Evolutionary conservation across 768 basidiomycete genomes (phyloP), one percentile per base, ranked within the genome.

Genomic region (Suillus subluteus): DNA sequence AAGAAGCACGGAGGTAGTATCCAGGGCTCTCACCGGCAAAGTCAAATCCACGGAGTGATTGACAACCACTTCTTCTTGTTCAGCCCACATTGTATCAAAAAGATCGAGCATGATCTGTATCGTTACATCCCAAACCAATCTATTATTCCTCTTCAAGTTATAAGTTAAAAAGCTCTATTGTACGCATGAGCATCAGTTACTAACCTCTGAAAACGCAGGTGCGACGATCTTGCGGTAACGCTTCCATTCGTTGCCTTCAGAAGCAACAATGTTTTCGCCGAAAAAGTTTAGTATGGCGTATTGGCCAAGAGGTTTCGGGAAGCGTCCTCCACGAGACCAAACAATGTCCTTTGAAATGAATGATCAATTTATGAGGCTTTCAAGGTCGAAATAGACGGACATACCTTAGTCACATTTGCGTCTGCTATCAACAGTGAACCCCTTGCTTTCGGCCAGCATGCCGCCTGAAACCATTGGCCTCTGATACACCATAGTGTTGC

Each of bases 241-340:
- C 73, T 88, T 88, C 89, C 89, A 91, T 65, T 86, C 81, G 5
- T 87, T 84, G 32, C 84, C 86, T 69, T 91, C 89, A 0, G 87
- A 85, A 2, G 82, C 83, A 23, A 91, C 83, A 56, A 91, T 86
- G 68, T 91, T 91, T 9, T 71, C 72, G 6, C 90, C 89, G 71
- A 84, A 91, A 65, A 87, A 79, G 0, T 75, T 66, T n/a, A 91
- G 74, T 16, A 79, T 68, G 2, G 62, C 67, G 68, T 90, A 90
- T 32, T 78, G 71, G 4, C 81, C 68, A 0, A 85, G 70, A 8
- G 87, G 84, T 69, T 91, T 91, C 0, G 87, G 85, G 69, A 89
- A 91, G 15, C n/a, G 73, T 40, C 40, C 40, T 58, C 64, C 73
- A 70, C 30, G 71, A 62, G 35, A 65, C 65, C 59, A 48, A n/a